Conservation (phyloP, 2,329 filamentous ascomycete species). For the Trichoderma sp. region DNA sequence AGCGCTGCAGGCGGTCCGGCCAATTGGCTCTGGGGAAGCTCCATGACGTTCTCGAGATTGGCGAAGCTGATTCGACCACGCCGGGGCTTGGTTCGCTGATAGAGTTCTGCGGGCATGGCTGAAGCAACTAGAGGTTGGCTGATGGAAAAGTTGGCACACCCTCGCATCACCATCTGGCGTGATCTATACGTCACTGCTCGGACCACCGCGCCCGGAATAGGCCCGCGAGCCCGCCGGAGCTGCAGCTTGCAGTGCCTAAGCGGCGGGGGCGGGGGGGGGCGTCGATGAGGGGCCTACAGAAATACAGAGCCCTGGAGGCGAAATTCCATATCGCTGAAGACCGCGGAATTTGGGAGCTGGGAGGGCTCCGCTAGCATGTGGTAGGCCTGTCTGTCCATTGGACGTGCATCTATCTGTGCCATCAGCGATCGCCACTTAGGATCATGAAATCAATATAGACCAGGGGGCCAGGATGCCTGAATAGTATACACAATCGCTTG, state of each 20-base stretch:
- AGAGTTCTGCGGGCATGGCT: background rate
- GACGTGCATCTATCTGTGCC: background rate
- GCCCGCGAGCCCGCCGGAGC: background rate
- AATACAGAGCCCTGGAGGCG: background rate
- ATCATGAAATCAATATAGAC: background rate
- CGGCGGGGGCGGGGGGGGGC: background rate
- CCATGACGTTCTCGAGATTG: slow-evolving; percentile 11
- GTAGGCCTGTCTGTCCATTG: background rate
- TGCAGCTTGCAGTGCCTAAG: background rate
- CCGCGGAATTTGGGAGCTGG: background rate
- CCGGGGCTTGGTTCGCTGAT: background rate
- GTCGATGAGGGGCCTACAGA: background rate
- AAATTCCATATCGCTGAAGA: background rate
- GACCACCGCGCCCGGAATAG: background rate
- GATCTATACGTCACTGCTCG: slow-evolving; percentile 16
- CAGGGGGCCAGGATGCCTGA: background rate
- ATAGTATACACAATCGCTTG: background rate
- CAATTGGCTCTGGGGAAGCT: background rate
- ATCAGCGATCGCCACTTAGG: background rate
- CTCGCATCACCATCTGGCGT: slow-evolving; percentile 18
- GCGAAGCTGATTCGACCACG: slow-evolving; percentile 16
- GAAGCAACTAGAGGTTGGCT: background rate
- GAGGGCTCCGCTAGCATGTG: slow-evolving; percentile 5
- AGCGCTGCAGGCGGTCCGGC: background rate
- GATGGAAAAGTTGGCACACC: slow-evolving; percentile 16